phyloP scores from a whole-genome alignment of 164 flowering plant species.

The Annona cherimola region DNA sequence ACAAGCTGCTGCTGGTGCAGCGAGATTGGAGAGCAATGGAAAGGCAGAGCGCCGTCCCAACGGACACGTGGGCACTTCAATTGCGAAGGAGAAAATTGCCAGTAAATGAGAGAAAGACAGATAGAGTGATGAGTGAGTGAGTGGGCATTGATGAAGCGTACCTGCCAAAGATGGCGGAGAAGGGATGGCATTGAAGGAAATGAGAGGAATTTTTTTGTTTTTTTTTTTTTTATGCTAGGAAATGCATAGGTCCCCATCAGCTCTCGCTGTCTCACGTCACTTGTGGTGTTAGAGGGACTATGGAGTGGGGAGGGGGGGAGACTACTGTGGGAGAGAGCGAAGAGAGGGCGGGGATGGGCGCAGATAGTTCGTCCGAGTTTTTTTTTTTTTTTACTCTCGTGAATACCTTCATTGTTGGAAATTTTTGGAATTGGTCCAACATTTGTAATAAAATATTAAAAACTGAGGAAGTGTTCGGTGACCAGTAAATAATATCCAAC shows the following conservation, averaged over 20 bases:
- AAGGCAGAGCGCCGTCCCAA: not conserved
- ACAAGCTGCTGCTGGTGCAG: not conserved
- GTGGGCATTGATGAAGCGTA: not conserved
- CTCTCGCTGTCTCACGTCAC: not conserved
- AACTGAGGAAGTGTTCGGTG: no score
- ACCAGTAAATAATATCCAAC: no score
- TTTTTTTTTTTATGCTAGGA: not conserved
- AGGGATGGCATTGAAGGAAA: not conserved
- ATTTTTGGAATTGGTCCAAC: no score
- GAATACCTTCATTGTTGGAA: no score
- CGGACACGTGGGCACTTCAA: not conserved
- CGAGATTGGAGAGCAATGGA: not conserved
- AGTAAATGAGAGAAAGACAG: not conserved
- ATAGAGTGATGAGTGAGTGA: not conserved
- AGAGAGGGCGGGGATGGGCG: no score
- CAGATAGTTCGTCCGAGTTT: no score
- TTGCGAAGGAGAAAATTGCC: not conserved
- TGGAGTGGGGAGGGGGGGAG: no score
- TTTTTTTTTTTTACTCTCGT: no score
- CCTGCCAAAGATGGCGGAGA: not conserved
- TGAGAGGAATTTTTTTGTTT: not conserved
- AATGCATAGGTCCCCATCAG: not conserved
- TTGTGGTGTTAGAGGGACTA: not conserved
- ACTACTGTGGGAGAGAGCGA: no score
- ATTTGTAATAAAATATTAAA: no score